These are phyloP conservation scores for Elaeagnus macrophylla DNA, from an alignment of 306 rosid species.

Conservation along the genomic window DNA sequence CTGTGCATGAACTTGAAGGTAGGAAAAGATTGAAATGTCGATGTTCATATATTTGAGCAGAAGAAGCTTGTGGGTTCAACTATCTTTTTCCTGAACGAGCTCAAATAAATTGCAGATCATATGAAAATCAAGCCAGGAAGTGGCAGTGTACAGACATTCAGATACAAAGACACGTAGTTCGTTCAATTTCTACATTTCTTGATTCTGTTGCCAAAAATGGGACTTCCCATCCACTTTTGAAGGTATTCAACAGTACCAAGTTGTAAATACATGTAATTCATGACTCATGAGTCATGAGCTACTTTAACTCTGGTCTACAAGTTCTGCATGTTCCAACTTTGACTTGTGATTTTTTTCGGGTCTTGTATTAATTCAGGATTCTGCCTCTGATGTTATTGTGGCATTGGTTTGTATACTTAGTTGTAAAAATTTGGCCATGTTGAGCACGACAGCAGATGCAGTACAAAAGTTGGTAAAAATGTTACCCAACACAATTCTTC, in stretches of 20 bases:
- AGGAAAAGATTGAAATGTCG: not conserved
- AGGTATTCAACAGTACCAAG: constrained; percentile 30
- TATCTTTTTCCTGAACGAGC: not conserved
- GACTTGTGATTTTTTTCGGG: constrained; percentile 3
- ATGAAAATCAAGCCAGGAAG: constrained; percentile 34
- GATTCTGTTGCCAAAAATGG: constrained; percentile 47
- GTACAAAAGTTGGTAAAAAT: constrained; percentile 45
- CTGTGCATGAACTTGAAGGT: not conserved
- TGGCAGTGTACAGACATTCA: constrained; percentile 74
- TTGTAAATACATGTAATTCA: not conserved
- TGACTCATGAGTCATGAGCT: not conserved
- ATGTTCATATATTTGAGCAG: not conserved
- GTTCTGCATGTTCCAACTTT: not conserved
- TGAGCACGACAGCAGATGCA: constrained; percentile 48
- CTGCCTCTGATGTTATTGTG: constrained; percentile 46
- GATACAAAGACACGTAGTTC: constrained; percentile 62
- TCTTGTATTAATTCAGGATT: constrained; percentile 42
- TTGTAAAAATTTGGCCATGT: constrained; percentile 32
- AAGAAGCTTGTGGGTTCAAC: not conserved
- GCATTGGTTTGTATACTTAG: constrained; percentile 75
- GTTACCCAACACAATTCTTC: constrained; percentile 42
- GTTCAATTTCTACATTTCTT: constrained; percentile 50
- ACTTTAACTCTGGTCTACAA: not conserved
- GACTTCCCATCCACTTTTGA: constrained; percentile 35
- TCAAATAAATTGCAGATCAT: constrained; percentile 24